Conservation (phyloP, 129 eudicot genomes). For the Saposhnikovia divaricata region DNA sequence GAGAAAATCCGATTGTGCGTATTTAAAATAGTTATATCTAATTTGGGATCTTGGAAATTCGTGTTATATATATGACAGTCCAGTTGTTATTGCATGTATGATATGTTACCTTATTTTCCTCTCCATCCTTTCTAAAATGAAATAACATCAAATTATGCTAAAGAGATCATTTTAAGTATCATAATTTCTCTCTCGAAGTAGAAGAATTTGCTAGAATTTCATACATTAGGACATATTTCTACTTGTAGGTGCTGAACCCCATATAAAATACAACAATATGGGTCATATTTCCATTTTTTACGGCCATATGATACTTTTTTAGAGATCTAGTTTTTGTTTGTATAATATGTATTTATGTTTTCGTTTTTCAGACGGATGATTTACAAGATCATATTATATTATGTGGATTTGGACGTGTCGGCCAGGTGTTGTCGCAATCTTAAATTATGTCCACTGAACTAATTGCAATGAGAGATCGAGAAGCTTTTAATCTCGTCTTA, state of each 20-base stretch:
- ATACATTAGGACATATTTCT: not conserved
- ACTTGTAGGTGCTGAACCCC: not conserved
- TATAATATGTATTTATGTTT: not conserved
- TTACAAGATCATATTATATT: constrained; percentile 94
- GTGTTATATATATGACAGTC: not conserved
- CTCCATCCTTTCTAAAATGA: not conserved
- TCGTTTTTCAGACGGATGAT: constrained; percentile 78
- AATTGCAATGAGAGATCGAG: not conserved
- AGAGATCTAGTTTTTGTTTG: not conserved
- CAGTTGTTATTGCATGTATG: not conserved
- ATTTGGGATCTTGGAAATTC: not conserved
- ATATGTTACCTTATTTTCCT: not conserved
- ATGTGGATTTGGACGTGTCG: constrained; percentile 99
- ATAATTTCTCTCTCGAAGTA: not conserved
- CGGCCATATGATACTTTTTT: not conserved
- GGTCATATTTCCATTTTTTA: not conserved
- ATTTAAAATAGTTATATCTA: not conserved
- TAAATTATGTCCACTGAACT: constrained; percentile 5
- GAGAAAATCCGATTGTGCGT: not conserved
- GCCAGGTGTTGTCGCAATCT: constrained; percentile 58
- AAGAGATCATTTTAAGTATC: not conserved
- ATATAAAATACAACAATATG: not conserved
- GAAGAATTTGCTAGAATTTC: not conserved
- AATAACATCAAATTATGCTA: not conserved
- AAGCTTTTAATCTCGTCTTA: not conserved